A percentile compares a stretch with the other conserved stretches of the same genome.
phyloP scores from a whole-genome alignment of 805 yeast species.

The Martiniozyma abietophila region DNA sequence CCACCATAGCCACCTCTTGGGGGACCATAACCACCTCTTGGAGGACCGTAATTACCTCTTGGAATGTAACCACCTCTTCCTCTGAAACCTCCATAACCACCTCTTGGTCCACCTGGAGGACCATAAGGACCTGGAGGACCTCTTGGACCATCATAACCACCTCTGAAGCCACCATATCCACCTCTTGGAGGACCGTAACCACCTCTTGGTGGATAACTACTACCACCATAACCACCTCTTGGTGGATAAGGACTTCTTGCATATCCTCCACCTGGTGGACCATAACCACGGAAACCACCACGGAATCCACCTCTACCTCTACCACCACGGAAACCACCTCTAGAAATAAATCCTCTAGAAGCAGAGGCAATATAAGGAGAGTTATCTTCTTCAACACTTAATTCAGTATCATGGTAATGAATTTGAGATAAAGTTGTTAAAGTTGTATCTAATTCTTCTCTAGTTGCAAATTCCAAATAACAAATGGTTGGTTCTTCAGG shows the following conservation, averaged over 20 bases:
- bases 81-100: conserved; percentile 27
- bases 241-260: no score
- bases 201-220: conserved; percentile 24
- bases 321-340: conserved; percentile 38
- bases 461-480: conserved; percentile 47
- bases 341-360: conserved; percentile 38
- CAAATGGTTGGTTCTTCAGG: conserved; percentile 36
- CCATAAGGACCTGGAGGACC: conserved; percentile 25
- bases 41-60: conserved; percentile 20
- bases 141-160: conserved; percentile 20
- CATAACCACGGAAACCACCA: conserved; percentile 18
- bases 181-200: conserved; percentile 25
- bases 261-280: conserved; percentile 19
- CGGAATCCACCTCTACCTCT: conserved; percentile 23
- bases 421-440: conserved; percentile 62
- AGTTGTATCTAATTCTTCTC: conserved; percentile 70
- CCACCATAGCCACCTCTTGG: conserved; percentile 22
- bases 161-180: conserved; percentile 22
- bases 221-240: conserved; percentile 27
- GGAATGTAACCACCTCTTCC: conserved; percentile 20
- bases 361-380: conserved; percentile 42
- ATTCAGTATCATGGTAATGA: conserved; percentile 53
- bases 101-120: conserved; percentile 24
- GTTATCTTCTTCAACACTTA: conserved; percentile 73
- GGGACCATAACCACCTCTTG: conserved; percentile 26